These are phyloP conservation scores for Senna tora DNA, from an alignment of 306 rosid genomes.

Conservation along the genomic window DNA sequence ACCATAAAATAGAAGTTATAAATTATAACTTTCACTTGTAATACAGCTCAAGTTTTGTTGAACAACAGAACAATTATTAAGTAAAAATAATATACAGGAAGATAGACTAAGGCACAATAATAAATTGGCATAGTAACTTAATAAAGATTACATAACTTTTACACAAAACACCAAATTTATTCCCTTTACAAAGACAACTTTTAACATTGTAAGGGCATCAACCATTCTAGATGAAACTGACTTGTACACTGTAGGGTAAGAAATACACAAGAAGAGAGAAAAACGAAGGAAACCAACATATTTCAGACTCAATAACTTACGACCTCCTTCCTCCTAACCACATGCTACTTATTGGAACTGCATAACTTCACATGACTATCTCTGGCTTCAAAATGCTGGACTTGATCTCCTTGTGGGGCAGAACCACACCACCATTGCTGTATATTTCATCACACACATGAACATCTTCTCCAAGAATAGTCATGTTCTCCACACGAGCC, in stretches of 20 bases:
- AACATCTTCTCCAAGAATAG: conserved; percentile 96
- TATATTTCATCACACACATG: conserved; percentile 90
- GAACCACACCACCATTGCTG: conserved; percentile 92
- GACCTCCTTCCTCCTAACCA: conserved; percentile 36
- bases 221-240: conserved; percentile 38
- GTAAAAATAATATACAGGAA: too few relatives aligned
- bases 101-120: neutral
- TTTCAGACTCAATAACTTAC: conserved; percentile 40
- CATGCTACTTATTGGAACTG: conserved; percentile 31
- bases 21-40: too few relatives aligned
- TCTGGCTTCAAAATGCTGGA: conserved; percentile 94
- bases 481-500: conserved; percentile 98
- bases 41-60: too few relatives aligned
- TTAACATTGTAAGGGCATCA: conserved; percentile 34
- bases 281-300: conserved; percentile 27
- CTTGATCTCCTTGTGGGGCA: conserved; percentile 99
- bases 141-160: conserved; percentile 40
- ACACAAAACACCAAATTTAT: conserved; percentile 40
- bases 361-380: conserved; percentile 76
- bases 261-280: conserved; percentile 21
- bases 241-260: conserved; percentile 31
- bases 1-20: too few relatives aligned
- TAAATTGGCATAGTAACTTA: neutral
- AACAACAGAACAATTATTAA: too few relatives aligned
- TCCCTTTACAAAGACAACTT: conserved; percentile 40